Base-by-base conservation (phyloP, 1,284 basidiomycete species). In the Leccinum fallax region DNA sequence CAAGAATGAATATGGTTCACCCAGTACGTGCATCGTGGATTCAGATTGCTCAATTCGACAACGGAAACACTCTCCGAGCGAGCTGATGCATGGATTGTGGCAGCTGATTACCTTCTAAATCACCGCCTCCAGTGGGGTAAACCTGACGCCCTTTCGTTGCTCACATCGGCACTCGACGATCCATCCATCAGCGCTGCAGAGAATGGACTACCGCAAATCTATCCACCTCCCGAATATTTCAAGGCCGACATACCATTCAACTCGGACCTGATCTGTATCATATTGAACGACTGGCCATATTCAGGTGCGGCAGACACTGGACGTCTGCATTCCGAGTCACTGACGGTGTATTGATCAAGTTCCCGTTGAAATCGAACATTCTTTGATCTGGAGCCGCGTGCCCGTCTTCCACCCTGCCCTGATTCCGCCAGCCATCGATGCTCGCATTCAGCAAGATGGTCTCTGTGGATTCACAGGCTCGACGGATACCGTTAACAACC, bases 251-350 rank as follows among this genome's bases (percentile, higher is more conserved):
- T 84, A 11, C 82, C 87, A 1, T 67, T 63, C 34, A 43, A 63
- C 59, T 76, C 80, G 6, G 77, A 84, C 43, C 78, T 85, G 58
- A 79, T 92, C 65, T 90, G 86, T 69, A 86, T 93, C 64, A 89
- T 89, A 58, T 86, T 81, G 69, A 93, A 93, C 68, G 90, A 92
- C 70, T 93, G 91, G 91, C 91, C 91, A 0, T 93, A 93, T 73
- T 92, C 89, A 28, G 85, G 89, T 89, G 67, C 16, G 26, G 75
- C 75, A 53, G 71, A 79, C 6, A 73, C 76, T 90, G 58, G 72
- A 81, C 13, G 71, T 78, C 7, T 85, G 87, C 43, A 73, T 91
- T 34, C 77, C 83, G 28, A 87, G 88, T 72, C 70, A 75, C 38
- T 92, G 92, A 16, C 74, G 93, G 3, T 46, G 6, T 19, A 21